These are phyloP conservation scores for Aristolochia californica DNA, from an alignment of 164 flowering plant species.

Conservation along the genomic window DNA sequence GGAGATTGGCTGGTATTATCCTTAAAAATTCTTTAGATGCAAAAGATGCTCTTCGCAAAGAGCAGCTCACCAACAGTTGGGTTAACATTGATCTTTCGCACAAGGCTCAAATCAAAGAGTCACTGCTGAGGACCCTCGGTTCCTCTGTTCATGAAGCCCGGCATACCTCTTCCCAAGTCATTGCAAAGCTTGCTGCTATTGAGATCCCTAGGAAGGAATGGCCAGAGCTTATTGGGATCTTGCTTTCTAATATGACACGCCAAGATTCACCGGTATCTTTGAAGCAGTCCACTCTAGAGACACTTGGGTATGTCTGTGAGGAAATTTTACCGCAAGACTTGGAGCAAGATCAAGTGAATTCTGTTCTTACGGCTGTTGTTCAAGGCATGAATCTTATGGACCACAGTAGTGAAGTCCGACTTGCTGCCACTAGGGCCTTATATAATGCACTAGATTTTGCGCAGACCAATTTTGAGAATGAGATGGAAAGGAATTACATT, in stretches of 20 bases:
- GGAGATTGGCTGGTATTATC: slow-evolving; percentile 70
- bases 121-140: slow-evolving; percentile 49
- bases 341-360: slow-evolving; percentile 64
- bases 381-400: slow-evolving; percentile 71
- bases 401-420: slow-evolving; percentile 53
- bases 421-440: slow-evolving; percentile 67
- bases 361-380: slow-evolving; percentile 78
- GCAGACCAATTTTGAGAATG: slow-evolving; percentile 71
- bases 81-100: slow-evolving; percentile 33
- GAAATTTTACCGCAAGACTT: slow-evolving; percentile 62
- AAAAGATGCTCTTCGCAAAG: slow-evolving; percentile 47
- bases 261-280: slow-evolving; percentile 33
- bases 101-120: slow-evolving; percentile 52
- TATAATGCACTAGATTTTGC: slow-evolving; percentile 82
- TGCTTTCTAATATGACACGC: slow-evolving; percentile 69
- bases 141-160: slow-evolving; percentile 55
- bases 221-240: slow-evolving; percentile 50
- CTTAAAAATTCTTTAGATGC: slow-evolving; percentile 77
- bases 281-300: slow-evolving; percentile 68
- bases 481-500: slow-evolving; percentile 70
- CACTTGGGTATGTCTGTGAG: slow-evolving; percentile 80
- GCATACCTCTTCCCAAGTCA: slow-evolving; percentile 63
- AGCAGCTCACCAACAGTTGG: slow-evolving; percentile 54
- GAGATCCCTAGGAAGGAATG: slow-evolving; percentile 68
- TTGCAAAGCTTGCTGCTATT: slow-evolving; percentile 64